Percentiles rank a stretch among this genome's conserved stretches.
Conservation (phyloP, 495 filamentous ascomycete genomes). For the Penicillium angulare region DNA sequence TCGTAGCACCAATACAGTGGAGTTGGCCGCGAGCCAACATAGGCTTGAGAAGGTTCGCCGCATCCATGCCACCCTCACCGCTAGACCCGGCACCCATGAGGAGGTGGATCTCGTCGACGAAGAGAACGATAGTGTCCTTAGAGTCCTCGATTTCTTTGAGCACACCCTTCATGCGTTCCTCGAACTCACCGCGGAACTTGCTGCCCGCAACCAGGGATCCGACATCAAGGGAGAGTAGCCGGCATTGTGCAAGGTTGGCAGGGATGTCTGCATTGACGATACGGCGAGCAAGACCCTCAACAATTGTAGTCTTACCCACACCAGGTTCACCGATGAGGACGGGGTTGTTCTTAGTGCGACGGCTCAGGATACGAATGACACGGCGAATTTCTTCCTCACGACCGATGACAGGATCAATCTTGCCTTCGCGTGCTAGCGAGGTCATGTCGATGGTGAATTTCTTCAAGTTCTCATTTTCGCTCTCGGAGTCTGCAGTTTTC, state of each 20-base stretch:
- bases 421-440: conserved; percentile 86
- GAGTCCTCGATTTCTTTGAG: conserved; percentile 95
- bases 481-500: conserved; percentile 86
- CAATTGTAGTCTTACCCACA: conserved; percentile 97
- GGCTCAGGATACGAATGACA: conserved; percentile 88
- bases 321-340: conserved; percentile 94
- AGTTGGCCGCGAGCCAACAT: conserved; percentile 95
- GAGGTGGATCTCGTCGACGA: conserved; percentile 97
- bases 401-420: conserved; percentile 97
- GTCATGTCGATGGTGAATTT: conserved; percentile 99
- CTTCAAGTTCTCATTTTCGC: conserved; percentile 88
- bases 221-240: conserved; percentile 89
- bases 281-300: conserved; percentile 91
- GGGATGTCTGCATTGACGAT: conserved; percentile 96
- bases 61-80: conserved; percentile 98
- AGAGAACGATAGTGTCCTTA: conserved; percentile 95
- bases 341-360: conserved; percentile 98
- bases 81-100: conserved; percentile 94
- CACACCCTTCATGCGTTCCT: conserved; percentile 98
- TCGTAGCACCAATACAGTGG: conserved; percentile 97
- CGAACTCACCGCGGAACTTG: conserved; percentile 97
- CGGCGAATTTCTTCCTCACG: conserved; percentile 95
- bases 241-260: conserved; percentile 92
- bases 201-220: conserved; percentile 92
- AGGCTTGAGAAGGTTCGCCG: conserved; percentile 93